These are phyloP conservation scores for Coccomyxa subellipsoidea DNA, from an alignment of 163 green algal species.

Conservation along the genomic window DNA sequence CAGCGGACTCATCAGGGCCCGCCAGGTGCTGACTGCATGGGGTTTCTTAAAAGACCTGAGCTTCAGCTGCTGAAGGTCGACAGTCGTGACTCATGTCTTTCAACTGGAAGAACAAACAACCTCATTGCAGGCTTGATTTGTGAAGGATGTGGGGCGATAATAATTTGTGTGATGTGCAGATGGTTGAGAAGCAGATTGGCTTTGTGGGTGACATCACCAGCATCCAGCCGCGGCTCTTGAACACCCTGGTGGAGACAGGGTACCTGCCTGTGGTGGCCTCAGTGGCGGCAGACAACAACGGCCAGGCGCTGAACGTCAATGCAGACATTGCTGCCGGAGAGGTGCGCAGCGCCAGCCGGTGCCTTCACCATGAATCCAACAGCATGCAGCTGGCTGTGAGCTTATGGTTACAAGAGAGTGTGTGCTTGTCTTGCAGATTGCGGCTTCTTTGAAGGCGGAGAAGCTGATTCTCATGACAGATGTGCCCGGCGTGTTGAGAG, in stretches of 20 bases:
- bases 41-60: too few species aligned
- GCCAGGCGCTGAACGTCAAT: conserved; percentile 98
- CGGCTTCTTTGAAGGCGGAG: conserved; percentile 88
- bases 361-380: not conserved
- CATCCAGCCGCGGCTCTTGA: conserved; percentile 74
- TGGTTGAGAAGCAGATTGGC: not conserved
- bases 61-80: too few species aligned
- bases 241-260: conserved; percentile 65
- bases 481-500: conserved; percentile 90
- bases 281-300: conserved; percentile 78
- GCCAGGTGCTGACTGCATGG: conserved; percentile 33
- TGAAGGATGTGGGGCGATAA: too few species aligned
- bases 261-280: conserved; percentile 96
- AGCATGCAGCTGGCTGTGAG: not conserved
- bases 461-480: conserved; percentile 99
- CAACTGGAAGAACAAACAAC: too few species aligned
- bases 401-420: not conserved
- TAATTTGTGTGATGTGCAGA: conserved; percentile 11
- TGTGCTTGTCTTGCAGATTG: conserved; percentile 64
- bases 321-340: conserved; percentile 97
- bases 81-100: too few species aligned
- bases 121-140: too few species aligned
- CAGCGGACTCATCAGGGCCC: conserved; percentile 75
- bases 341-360: conserved; percentile 29
- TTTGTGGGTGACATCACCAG: conserved; percentile 71